A percentile compares a stretch with the other conserved stretches of the same genome.
phyloP scores from a whole-genome alignment of 768 basidiomycete species.

The Epithele typhae region DNA sequence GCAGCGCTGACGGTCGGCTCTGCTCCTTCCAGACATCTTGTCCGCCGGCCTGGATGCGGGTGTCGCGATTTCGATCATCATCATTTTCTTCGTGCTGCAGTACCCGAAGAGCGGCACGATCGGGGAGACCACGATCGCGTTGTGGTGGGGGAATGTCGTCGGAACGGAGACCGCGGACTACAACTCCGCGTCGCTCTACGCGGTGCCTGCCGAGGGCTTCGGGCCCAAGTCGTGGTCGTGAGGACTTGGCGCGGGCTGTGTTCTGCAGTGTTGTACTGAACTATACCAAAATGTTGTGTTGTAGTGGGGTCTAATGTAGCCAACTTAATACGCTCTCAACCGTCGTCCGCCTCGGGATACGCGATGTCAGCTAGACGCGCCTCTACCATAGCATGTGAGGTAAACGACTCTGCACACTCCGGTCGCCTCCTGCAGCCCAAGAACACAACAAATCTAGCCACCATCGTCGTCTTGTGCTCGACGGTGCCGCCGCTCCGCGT shows the following conservation, averaged over 20 bases:
- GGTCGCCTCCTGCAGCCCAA: too few species aligned
- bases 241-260: neutral
- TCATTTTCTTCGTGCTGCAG: slow-evolving; percentile 60
- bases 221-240: slow-evolving; percentile 5
- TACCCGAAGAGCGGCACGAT: slow-evolving; percentile 32
- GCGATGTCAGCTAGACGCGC: too few species aligned
- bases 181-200: slow-evolving; percentile 1
- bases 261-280: neutral
- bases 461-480: too few species aligned
- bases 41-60: slow-evolving; percentile 77
- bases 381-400: too few species aligned
- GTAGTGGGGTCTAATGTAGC: too few species aligned
- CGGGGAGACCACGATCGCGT: slow-evolving; percentile 26
- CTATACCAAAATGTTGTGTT: too few species aligned
- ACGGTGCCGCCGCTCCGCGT: too few species aligned
- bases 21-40: slow-evolving; percentile 50
- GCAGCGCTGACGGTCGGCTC: neutral
- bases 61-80: slow-evolving; percentile 57
- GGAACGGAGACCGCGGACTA: slow-evolving; percentile 17
- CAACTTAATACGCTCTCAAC: too few species aligned
- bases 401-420: too few species aligned
- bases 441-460: too few species aligned
- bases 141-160: slow-evolving; percentile 39
- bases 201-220: slow-evolving; percentile 8
- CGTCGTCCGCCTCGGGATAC: too few species aligned